Evolutionary conservation across 495 filamentous ascomycete genomes (phyloP).

Genomic region (Daldinia bambusicola): DNA sequence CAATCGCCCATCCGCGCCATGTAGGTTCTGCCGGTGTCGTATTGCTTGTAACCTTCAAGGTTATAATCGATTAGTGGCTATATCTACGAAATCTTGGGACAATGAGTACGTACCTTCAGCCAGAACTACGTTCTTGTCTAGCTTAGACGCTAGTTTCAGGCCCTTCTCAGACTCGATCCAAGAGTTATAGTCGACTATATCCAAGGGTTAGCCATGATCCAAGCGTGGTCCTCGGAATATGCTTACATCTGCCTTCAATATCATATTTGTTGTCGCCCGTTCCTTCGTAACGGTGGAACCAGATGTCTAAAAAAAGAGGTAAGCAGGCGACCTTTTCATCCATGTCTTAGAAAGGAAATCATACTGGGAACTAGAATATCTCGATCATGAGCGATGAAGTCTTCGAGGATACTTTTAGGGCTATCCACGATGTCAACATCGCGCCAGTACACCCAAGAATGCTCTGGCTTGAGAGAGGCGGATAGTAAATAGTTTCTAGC

Average conservation of each 20-base stretch:
- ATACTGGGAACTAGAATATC: constrained; percentile 96
- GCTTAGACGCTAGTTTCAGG: constrained; percentile 72
- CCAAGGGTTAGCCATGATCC: constrained; percentile 1
- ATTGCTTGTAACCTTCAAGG: constrained; percentile 84
- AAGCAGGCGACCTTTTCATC: constrained; percentile 33
- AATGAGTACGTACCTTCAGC: constrained; percentile 73
- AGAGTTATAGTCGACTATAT: constrained; percentile 94
- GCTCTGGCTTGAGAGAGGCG: constrained; percentile 86
- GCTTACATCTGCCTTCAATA: constrained; percentile 93
- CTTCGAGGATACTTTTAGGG: constrained; percentile 86
- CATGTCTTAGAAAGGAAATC: constrained; percentile 43
- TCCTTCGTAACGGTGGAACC: constrained; percentile 94
- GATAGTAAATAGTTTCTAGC: constrained; percentile 93
- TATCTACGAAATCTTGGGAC: neutral
- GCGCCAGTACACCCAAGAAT: constrained; percentile 99
- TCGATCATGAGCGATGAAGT: constrained; percentile 91
- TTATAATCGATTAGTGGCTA: constrained; percentile 18
- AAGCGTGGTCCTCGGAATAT: neutral
- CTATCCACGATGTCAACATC: constrained; percentile 96
- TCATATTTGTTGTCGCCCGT: constrained; percentile 79
- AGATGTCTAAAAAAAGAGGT: constrained; percentile 74
- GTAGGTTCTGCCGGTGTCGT: constrained; percentile 85
- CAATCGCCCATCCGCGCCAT: constrained; percentile 91
- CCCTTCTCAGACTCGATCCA: constrained; percentile 94
- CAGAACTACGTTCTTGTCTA: constrained; percentile 82